Evolutionary conservation across 2,329 filamentous ascomycete species (phyloP), one percentile per base, ranked within the genome.

Genomic region (Blastomyces parvus): DNA sequence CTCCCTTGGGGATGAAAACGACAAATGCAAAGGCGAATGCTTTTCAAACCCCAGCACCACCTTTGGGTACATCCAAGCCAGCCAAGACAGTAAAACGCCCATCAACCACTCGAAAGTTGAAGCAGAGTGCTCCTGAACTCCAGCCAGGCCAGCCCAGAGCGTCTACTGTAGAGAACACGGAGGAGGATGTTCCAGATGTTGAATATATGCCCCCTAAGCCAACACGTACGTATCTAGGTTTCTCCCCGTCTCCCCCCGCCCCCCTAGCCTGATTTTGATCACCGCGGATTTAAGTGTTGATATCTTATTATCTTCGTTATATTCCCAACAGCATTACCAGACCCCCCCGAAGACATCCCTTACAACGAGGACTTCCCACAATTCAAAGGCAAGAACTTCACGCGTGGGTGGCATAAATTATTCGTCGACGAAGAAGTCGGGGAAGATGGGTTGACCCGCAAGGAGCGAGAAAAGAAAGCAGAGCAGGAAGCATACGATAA

Each of bases 1-100:
- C 92, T 46, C 89, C 91, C 14, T 80, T 99, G 58, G 93, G 93
- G 42, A 88, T 90, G 81, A 99, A 99, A 77, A 97, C 93, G 1
- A 97, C 94, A 61, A 99, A 99, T 75, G 91, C 90, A 62, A 97
- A 96, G 80, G 84, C 87, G 64, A 85, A 81, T 72, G 82, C 81
- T 59, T 83, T 86, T 67, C 86, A 88, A 66, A 87, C 86, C 3
- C 84, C 84, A 7, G 86, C 84, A 38, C 86, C 83, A 40, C 88
- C 86, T 69, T 79, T 79, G 64, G 79, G 81, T 27, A 80, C 82
- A 50, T 81, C 82, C 58, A 84, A 86, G 64, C 76, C 83, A 59
- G 86, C 87, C 66, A 88, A 86, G 74, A 84, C 85, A 0, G 82
- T 84, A 63, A 74, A 79, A 22, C 86, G 84, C 66, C 83, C 80